These are phyloP conservation scores for Xylaria telfairii DNA, from an alignment of 495 filamentous ascomycete species.

Conservation along the genomic window DNA sequence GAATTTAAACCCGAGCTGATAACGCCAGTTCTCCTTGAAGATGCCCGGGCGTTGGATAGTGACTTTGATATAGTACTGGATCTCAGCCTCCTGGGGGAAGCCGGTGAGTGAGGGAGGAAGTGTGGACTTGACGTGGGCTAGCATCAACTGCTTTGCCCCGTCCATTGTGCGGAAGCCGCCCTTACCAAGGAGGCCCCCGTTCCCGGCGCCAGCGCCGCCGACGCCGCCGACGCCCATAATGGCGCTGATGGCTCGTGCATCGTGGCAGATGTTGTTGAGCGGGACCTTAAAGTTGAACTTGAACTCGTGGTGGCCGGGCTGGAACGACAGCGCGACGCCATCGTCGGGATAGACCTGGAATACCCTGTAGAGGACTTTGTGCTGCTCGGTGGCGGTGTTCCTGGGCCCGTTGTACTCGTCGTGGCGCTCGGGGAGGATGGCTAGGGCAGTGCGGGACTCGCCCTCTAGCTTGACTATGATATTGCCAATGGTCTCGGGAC, in stretches of 20 bases:
- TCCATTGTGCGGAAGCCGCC: slow-evolving; percentile 58
- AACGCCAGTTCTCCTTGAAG: slow-evolving; percentile 84
- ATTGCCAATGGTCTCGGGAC: slow-evolving; percentile 70
- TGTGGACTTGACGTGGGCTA: slow-evolving; percentile 79
- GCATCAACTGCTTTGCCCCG: slow-evolving; percentile 57
- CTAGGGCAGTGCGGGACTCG: slow-evolving; percentile 71
- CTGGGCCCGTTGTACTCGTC: slow-evolving; percentile 35
- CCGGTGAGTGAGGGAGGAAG: slow-evolving; percentile 86
- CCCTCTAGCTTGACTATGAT: slow-evolving; percentile 95
- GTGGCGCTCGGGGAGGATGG: slow-evolving; percentile 34
- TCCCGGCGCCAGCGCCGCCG: slow-evolving; percentile 43
- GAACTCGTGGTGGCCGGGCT: slow-evolving; percentile 82
- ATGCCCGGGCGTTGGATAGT: slow-evolving; percentile 83
- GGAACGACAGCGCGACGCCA: slow-evolving; percentile 66
- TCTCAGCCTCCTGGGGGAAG: slow-evolving; percentile 82
- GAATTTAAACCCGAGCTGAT: slow-evolving; percentile 71
- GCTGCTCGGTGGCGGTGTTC: slow-evolving; percentile 56
- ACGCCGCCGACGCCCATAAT: slow-evolving; percentile 51
- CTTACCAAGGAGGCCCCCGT: slow-evolving; percentile 43
- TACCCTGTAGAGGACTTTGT: slow-evolving; percentile 70
- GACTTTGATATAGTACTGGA: slow-evolving; percentile 91
- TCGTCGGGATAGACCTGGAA: slow-evolving; percentile 80
- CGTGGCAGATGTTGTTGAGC: slow-evolving; percentile 86
- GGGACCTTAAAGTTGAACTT: slow-evolving; percentile 93
- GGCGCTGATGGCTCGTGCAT: slow-evolving; percentile 53